Evolutionary conservation across 2,329 filamentous ascomycete species (phyloP).

Genomic region (Stenocarpella maydis): DNA sequence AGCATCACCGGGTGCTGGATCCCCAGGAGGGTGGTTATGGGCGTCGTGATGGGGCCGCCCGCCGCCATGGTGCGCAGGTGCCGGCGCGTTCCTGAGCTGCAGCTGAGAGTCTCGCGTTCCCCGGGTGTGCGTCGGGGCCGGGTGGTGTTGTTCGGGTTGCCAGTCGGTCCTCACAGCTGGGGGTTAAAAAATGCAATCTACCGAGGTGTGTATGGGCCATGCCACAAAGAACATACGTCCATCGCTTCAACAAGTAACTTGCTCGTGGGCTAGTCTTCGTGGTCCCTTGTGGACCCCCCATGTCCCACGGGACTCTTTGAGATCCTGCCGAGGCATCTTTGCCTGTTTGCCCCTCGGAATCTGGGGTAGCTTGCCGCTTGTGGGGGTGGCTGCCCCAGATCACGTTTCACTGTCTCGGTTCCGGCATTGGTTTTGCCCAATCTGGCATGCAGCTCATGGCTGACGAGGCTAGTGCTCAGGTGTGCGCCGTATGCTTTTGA

Average conservation of each 20-base stretch:
- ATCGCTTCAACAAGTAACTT: background rate
- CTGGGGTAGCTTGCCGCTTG: background rate
- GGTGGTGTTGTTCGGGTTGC: too few species aligned
- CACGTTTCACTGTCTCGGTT: conserved; percentile 12
- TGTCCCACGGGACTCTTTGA: too few species aligned
- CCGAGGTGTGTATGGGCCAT: too few species aligned
- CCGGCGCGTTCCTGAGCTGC: background rate
- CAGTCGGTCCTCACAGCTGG: too few species aligned
- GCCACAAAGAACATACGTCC: background rate
- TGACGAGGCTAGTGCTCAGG: background rate
- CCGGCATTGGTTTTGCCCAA: conserved; percentile 6
- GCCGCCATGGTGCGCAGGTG: conserved; percentile 43
- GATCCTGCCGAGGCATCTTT: conserved; percentile 33
- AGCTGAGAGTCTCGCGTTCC: background rate
- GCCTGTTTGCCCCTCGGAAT: background rate
- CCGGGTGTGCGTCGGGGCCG: background rate
- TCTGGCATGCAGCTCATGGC: conserved; percentile 9
- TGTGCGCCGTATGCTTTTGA: background rate
- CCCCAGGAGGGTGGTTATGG: conserved; percentile 78
- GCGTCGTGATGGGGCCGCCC: conserved; percentile 72
- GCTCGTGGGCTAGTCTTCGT: background rate
- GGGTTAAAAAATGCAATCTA: too few species aligned
- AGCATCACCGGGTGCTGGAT: conserved; percentile 92
- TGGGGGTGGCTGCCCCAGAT: background rate
- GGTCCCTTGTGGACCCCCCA: too few species aligned